Evolutionary conservation across 345 rosid species (phyloP), one percentile per base, ranked within the genome.

Genomic region (Murraya paniculata): DNA sequence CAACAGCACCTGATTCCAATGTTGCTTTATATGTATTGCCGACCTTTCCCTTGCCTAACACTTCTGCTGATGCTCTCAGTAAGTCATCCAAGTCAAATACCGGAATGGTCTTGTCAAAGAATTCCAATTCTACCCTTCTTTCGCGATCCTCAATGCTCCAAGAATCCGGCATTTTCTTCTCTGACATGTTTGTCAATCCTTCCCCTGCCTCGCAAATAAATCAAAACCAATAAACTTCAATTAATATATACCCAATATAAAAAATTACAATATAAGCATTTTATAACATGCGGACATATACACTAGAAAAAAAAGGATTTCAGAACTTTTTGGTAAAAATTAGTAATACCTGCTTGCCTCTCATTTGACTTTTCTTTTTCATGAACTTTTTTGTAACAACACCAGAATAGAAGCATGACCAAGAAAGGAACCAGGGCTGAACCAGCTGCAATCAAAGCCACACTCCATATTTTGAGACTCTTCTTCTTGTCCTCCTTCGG

Each of bases 81-180:
- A 90, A 81, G 65, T 90, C 94, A 61, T 90, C 90, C 81, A 88
- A 82, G 84, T 87, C 87, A 25, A 90, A 88, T 6, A 66, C 80
- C 0, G 82, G 79, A 70, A 79, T 71, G 39, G 75, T 82, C 83
- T 68, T 82, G 68, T 82, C 84, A 2, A 90, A 83, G 77, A 90
- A 77, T 75, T 82, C 82, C 7, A 90, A 76, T 55, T 88, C 91
- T 48, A 75, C 85, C 28, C 71, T 68, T 81, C 83, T 85, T 78
- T 88, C 90, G 3, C 87, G 83, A 78, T 86, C 90, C 36, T 75
- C 77, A 8, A 57, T 39, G 74, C 81, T 79, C 61, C 18, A 41
- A 4, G 79, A 85, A 38, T 36, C 33, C 21, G 16, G 56, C 39
- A 64, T 72, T 73, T 77, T 81, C 65, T 59, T 84, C 64, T 66